phyloP scores from a whole-genome alignment of 805 yeast species.

The Kluyveromyces dobzhanskii region DNA sequence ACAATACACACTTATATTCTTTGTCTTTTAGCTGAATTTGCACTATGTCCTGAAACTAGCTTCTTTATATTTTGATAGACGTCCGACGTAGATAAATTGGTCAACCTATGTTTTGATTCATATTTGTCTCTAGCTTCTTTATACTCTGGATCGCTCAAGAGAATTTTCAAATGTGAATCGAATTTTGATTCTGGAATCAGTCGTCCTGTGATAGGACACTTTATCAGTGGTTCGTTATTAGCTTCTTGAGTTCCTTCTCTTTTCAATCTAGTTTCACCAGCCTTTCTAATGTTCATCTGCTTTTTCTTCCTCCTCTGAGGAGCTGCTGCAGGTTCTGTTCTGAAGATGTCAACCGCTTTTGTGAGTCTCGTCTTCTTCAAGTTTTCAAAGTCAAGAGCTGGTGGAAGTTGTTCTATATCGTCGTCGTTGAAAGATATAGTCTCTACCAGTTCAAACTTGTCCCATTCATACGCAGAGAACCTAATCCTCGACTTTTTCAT shows the following conservation, averaged over 20 bases:
- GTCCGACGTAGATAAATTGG: conserved; percentile 47
- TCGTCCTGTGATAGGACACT: conserved; percentile 75
- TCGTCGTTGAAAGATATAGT: conserved; percentile 56
- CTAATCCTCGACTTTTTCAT: conserved; percentile 37
- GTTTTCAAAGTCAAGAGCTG: conserved; percentile 41
- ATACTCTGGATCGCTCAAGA: conserved; percentile 72
- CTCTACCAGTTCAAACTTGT: conserved; percentile 65
- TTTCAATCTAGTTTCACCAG: conserved; percentile 56
- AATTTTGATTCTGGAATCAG: conserved; percentile 62
- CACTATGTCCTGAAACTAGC: conserved; percentile 11
- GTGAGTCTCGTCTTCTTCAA: conserved; percentile 3
- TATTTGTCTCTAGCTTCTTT: conserved; percentile 54
- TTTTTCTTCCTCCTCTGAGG: conserved; percentile 15
- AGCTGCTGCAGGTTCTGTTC: not conserved
- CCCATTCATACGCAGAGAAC: conserved; percentile 82
- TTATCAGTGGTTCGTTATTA: conserved; percentile 33
- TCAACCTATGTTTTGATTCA: conserved; percentile 44
- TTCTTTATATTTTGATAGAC: conserved; percentile 55
- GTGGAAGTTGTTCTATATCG: conserved; percentile 45
- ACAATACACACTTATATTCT: conserved; percentile 1
- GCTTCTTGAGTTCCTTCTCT: conserved; percentile 6
- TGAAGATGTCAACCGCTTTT: not conserved
- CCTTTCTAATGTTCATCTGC: conserved; percentile 59
- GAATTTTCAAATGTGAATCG: conserved; percentile 59
- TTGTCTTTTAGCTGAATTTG: not conserved